Percentiles rank a stretch among this genome's conserved stretches.
Evolutionary conservation across 805 yeast species (phyloP).

Genomic region (Pichia sporocuriosa): DNA sequence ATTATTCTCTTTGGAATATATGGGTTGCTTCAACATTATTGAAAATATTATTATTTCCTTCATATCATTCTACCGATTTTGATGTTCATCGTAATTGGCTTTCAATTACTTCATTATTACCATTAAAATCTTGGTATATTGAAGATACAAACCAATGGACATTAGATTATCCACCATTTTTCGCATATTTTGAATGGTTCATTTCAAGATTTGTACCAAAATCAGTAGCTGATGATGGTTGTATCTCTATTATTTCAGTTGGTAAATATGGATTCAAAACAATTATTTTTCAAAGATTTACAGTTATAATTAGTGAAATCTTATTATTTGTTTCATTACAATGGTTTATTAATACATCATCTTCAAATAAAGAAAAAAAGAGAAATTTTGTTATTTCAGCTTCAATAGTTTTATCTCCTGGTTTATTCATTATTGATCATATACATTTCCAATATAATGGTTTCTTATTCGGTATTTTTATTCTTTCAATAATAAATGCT

Average conservation of each 20-base stretch:
- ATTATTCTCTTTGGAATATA: conserved; percentile 54
- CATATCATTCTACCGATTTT: conserved; percentile 91
- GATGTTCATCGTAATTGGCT: conserved; percentile 98
- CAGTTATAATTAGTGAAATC: conserved; percentile 75
- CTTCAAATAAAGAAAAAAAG: conserved; percentile 30
- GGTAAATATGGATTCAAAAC: conserved; percentile 78
- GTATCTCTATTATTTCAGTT: conserved; percentile 56
- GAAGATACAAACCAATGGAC: conserved; percentile 87
- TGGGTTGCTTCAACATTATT: conserved; percentile 58
- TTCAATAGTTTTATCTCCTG: conserved; percentile 82
- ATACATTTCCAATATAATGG: conserved; percentile 97
- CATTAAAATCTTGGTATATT: conserved; percentile 73
- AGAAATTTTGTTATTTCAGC: conserved; percentile 71
- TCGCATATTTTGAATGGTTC: conserved; percentile 90
- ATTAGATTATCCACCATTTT: conserved; percentile 94
- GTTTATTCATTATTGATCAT: conserved; percentile 84
- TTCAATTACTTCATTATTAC: conserved; percentile 76
- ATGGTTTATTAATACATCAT: conserved; percentile 52
- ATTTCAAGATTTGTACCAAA: conserved; percentile 66
- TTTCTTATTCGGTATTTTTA: conserved; percentile 77
- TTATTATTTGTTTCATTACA: conserved; percentile 66
- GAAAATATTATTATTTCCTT: conserved; percentile 59
- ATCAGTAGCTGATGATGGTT: conserved; percentile 62
- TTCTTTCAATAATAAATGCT: conserved; percentile 69
- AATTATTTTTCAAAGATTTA: conserved; percentile 67